Percentiles rank a stretch among this genome's conserved stretches.
phyloP scores from a whole-genome alignment of 495 filamentous ascomycete genomes.

The Hypoxylon subgilvum region DNA sequence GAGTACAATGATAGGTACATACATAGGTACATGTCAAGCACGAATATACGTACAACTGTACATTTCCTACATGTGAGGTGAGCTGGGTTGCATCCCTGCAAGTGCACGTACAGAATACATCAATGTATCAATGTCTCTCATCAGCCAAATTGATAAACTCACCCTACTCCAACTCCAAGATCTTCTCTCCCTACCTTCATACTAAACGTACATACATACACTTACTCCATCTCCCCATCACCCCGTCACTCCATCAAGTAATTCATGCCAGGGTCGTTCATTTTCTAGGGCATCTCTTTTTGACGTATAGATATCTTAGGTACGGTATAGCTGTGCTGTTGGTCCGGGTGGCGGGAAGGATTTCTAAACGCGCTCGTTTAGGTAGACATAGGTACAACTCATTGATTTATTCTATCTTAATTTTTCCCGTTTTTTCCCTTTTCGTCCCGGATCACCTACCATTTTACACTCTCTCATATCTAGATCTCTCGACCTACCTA shows the following conservation, averaged over 20 bases:
- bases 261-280: constrained; percentile 18
- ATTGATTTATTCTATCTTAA: constrained; percentile 9
- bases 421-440: constrained; percentile 8
- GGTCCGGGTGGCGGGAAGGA: constrained; percentile 31
- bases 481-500: constrained; percentile 11
- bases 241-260: background rate
- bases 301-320: constrained; percentile 6
- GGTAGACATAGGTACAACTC: background rate
- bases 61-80: background rate
- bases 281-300: constrained; percentile 5
- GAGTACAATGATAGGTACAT: no score
- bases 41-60: no score
- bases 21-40: no score
- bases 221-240: no score
- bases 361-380: constrained; percentile 8
- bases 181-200: background rate
- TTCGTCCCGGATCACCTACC: constrained; percentile 8
- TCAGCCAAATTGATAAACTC: constrained; percentile 13
- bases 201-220: background rate
- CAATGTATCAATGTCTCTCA: background rate
- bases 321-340: constrained; percentile 12
- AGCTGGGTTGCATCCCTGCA: background rate
- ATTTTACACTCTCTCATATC: no score
- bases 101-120: constrained; percentile 1
- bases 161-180: no score